Base-by-base conservation (phyloP, 768 basidiomycete genomes). In the Austroboletus festivus region DNA sequence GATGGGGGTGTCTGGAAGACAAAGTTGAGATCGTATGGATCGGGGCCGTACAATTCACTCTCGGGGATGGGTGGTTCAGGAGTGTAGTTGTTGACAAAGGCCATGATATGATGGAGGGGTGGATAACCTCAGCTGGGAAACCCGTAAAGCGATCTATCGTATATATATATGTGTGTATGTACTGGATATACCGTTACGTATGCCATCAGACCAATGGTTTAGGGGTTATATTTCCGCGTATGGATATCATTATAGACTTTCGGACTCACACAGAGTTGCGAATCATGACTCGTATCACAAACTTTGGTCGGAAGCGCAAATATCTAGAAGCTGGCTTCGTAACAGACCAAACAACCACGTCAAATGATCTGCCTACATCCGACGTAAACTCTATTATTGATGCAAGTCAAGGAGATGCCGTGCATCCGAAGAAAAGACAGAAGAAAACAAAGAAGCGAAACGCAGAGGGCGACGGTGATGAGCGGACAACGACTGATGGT, bases 281-380 rank as follows among this genome's bases (percentile, higher is more conserved):
- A 16, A 16, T 23, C 38, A 89, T 90, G 88, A 89, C 88, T 13
- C 79, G 88, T 37, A 70, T 82, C 48, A 88, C 89, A 9, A 82
- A 80, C 56, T 76, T 89, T 63, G 83, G 82, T n/a, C 75, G 77
- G 45, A 91, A 90, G 62, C 71, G 88, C 42, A 83, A 81, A 5
- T 81, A 87, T 58, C 53, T 89, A 13, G 73, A 89, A 51, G 83
- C 86, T 13, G 81, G 79, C 0, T 79, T 85, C 54, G 28, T 51
- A 28, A 45, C 41, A 24, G 52, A 53, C 16, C 23, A 20, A 15
- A 10, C 63, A 13, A 39, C 46, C 18, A 34, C 51, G 19, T 33
- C 40, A 21, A 41, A 26, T 18, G 42, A 51, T 42, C 47, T 34
- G 20, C 37, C 24, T 28, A 23, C 23, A 21, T n/a, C 43, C 15